A percentile compares a stretch with the other conserved stretches of the same genome.
These are phyloP conservation scores for Scedosporium boydii DNA, from an alignment of 2,329 filamentous ascomycete species.

Conservation along the genomic window DNA sequence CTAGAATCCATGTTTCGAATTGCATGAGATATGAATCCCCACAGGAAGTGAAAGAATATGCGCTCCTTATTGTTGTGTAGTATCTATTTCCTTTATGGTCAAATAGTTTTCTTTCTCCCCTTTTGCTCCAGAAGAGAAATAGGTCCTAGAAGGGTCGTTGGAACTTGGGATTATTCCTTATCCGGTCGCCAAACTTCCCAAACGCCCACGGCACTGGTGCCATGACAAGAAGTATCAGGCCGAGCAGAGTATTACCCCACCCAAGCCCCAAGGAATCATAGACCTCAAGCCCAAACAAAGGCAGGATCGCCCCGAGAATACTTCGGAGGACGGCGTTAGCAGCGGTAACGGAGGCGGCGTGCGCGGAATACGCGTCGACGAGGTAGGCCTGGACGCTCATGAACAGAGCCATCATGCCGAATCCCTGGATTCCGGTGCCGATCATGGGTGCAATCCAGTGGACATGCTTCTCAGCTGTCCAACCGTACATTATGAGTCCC, in stretches of 20 bases:
- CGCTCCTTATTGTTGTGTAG: too few relatives aligned
- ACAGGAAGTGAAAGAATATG: too few relatives aligned
- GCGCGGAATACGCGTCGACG: constrained; percentile 19
- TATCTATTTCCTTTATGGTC: background rate
- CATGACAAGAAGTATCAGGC: constrained; percentile 23
- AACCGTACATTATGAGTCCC: constrained; percentile 20
- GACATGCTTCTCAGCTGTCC: constrained; percentile 15
- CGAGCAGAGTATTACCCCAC: constrained; percentile 32
- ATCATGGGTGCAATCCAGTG: constrained; percentile 23
- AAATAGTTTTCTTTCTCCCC: background rate
- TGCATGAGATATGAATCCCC: too few relatives aligned
- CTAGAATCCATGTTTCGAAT: too few relatives aligned
- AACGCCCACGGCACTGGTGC: constrained; percentile 22
- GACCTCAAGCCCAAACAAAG: constrained; percentile 26
- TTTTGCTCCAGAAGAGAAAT: too few relatives aligned
- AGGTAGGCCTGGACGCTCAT: constrained; percentile 39
- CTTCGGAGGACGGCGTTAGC: constrained; percentile 21
- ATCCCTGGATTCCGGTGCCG: constrained; percentile 35
- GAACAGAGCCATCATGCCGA: constrained; percentile 31
- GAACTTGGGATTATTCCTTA: constrained; percentile 11
- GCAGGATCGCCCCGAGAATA: constrained; percentile 25
- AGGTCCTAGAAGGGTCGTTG: background rate
- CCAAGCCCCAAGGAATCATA: constrained; percentile 27
- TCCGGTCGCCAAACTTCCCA: constrained; percentile 16
- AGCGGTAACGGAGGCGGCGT: constrained; percentile 21